Evolutionary conservation across 2,329 filamentous ascomycete genomes (phyloP), one percentile per base, ranked within the genome.

Genomic region (Cladosporium phlei): DNA sequence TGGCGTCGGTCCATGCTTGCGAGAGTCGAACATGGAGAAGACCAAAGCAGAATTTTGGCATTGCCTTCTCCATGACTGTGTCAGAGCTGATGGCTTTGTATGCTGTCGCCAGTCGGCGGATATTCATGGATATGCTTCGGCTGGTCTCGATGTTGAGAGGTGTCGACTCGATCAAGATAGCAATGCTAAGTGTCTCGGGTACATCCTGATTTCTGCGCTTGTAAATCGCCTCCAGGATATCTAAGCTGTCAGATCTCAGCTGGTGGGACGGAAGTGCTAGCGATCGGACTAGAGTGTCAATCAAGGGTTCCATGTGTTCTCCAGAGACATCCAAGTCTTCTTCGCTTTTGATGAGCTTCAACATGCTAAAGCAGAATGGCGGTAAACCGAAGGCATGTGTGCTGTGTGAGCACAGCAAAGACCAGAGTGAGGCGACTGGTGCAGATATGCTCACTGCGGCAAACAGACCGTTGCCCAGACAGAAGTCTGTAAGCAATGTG

Each of bases 21-120:
- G 89, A 79, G 54, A 96, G 75, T 55, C 85, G 87, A 38, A 95
- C 82, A 1, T 90, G 93, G 50, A 97, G 76, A 66, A 96, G 78
- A 38, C 93, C 93, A 57, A 96, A 95, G 57, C 88, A 82, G 59
- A 90, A 97, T 0, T 80, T 76, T 0, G 90, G 86, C 22, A 97
- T 77, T 5, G 88, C 80, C 57, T 78, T 76, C 49, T 78, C 74
- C 53, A 94, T 69, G 79, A 84, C 86, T 1, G 78, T 78, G 28
- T 78, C 74, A 2, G 77, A 69, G 30, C 73, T 70, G 8, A 83
- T 62, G 19, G 77, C 72, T 5, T 76, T 68, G 61, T 93, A 95
- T 16, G 74, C 63, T 12, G 75, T 68, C 2, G 76, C 83, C 33
- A 96, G 75, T 59, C 88, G 89, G 37, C 91, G 85, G 45, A 96